Conservation (phyloP, 2,329 filamentous ascomycete species). For the Pseudodiploospora longispora region DNA sequence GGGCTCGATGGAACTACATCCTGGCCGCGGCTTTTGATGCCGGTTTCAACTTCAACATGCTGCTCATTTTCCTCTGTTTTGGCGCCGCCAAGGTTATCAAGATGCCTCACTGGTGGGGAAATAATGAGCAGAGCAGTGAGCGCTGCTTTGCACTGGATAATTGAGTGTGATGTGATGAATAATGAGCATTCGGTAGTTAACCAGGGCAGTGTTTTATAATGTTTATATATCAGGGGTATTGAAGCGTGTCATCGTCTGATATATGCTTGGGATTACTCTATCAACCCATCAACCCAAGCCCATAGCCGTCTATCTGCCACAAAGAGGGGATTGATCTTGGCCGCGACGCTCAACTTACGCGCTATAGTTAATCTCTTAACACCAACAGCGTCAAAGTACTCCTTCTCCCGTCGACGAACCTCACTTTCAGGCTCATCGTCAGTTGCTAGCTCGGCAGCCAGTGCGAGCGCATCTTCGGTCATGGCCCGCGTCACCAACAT, state of each 20-base stretch:
- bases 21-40: conserved; percentile 54
- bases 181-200: too few relatives aligned
- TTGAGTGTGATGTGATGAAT: background rate
- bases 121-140: conserved; percentile 46
- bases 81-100: conserved; percentile 45
- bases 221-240: too few relatives aligned
- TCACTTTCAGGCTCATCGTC: conserved; percentile 11
- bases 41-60: conserved; percentile 53
- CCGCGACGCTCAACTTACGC: conserved; percentile 10
- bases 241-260: too few relatives aligned
- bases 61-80: conserved; percentile 54
- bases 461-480: conserved; percentile 8
- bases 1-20: conserved; percentile 54
- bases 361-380: conserved; percentile 8
- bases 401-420: conserved; percentile 8
- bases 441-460: conserved; percentile 9
- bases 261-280: too few relatives aligned
- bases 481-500: conserved; percentile 8
- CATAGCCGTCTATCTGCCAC: conserved; percentile 12
- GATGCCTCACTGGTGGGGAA: conserved; percentile 60
- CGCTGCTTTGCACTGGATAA: conserved; percentile 45
- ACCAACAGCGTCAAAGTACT: conserved; percentile 12
- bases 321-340: conserved; percentile 11
- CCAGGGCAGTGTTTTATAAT: too few relatives aligned
- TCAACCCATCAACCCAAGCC: conserved; percentile 9